Percentiles rank a stretch among this genome's conserved stretches.
These are phyloP conservation scores for Macrophomina pseudophaseolina DNA, from an alignment of 2,329 filamentous ascomycete genomes.

Conservation along the genomic window DNA sequence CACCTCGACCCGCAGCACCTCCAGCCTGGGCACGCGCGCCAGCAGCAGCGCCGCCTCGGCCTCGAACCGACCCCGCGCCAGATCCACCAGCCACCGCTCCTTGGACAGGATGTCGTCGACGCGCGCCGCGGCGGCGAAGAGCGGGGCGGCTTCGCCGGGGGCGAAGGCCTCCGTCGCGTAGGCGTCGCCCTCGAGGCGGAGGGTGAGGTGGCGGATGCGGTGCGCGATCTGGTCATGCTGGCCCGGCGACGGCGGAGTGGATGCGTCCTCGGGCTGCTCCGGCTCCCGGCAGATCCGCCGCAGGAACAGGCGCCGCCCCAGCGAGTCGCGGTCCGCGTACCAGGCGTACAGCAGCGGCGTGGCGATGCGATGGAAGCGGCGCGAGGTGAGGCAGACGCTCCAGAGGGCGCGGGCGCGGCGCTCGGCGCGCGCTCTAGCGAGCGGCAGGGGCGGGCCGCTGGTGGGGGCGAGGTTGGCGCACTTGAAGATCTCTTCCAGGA, in stretches of 20 bases:
- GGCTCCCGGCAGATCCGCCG: background rate
- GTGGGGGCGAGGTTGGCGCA: background rate
- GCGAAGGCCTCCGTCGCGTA: background rate
- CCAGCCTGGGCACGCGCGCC: background rate
- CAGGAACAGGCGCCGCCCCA: background rate
- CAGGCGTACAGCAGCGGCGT: constrained; percentile 5
- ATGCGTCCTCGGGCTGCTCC: background rate
- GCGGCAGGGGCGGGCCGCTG: background rate
- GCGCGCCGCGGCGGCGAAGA: constrained; percentile 5
- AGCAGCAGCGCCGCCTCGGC: constrained; percentile 4
- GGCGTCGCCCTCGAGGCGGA: constrained; percentile 5
- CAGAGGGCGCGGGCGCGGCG: background rate
- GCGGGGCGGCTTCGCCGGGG: background rate
- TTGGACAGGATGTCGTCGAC: constrained; percentile 17
- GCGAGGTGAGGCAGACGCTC: constrained; percentile 3
- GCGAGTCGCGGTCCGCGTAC: constrained; percentile 2
- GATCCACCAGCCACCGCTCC: constrained; percentile 9
- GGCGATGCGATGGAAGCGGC: background rate
- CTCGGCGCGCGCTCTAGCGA: background rate
- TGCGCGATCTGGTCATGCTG: background rate
- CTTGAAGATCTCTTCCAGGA: constrained; percentile 15
- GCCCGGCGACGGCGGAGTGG: too few species aligned
- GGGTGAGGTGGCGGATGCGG: background rate
- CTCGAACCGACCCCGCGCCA: constrained; percentile 4
- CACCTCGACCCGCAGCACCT: constrained; percentile 3